A percentile compares a stretch with the other conserved stretches of the same genome.
Conservation (phyloP, 805 yeast genomes). For the Candida nonsorbophila region DNA sequence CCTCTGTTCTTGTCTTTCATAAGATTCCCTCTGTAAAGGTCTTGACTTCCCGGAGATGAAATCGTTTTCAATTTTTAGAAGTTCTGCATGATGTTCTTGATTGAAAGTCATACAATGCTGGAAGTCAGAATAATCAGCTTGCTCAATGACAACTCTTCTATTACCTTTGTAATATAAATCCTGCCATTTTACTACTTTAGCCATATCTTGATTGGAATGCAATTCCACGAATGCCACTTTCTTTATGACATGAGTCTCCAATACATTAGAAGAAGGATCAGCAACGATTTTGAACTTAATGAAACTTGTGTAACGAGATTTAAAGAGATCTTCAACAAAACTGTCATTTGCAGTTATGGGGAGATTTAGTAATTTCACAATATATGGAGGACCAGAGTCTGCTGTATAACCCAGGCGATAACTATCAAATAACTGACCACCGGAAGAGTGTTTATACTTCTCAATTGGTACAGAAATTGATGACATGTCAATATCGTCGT, state of each 20-base stretch:
- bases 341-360: constrained; percentile 50
- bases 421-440: neutral
- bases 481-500: constrained; percentile 39
- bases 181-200: constrained; percentile 57
- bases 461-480: constrained; percentile 43
- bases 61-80: constrained; percentile 26
- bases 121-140: constrained; percentile 37
- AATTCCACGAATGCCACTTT: constrained; percentile 65
- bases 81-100: constrained; percentile 25
- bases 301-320: constrained; percentile 54
- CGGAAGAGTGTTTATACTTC: constrained; percentile 13
- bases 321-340: constrained; percentile 54
- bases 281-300: constrained; percentile 58
- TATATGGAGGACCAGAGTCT: constrained; percentile 52
- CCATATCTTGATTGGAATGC: constrained; percentile 44
- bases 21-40: too few relatives aligned
- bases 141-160: constrained; percentile 32
- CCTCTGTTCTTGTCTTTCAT: constrained; percentile 4
- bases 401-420: neutral
- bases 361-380: constrained; percentile 56
- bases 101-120: constrained; percentile 35
- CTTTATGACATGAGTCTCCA: constrained; percentile 33
- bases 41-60: constrained; percentile 16
- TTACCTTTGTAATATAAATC: constrained; percentile 48
- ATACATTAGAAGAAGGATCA: constrained; percentile 38